Evolutionary conservation across 208 protist genomes (phyloP).

Genomic region (Acanthamoeba polyphaga): DNA sequence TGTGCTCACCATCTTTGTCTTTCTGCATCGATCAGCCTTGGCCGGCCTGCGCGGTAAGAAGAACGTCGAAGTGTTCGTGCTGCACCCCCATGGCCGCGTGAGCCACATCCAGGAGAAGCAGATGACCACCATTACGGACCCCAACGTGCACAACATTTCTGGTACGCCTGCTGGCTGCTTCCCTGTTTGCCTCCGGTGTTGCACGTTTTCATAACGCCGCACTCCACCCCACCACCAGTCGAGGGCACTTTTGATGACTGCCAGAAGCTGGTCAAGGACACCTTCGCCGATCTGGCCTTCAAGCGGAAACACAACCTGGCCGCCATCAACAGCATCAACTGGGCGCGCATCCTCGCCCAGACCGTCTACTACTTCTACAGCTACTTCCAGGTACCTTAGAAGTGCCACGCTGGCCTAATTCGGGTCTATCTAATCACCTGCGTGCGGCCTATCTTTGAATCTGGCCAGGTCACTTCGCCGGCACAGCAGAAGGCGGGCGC

Average conservation of each 20-base stretch:
- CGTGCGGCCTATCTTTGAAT: neutral
- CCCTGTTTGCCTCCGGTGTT: neutral
- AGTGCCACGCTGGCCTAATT: no score
- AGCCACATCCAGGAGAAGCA: slow-evolving; percentile 84
- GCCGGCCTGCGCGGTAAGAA: neutral
- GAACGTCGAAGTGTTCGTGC: slow-evolving; percentile 81
- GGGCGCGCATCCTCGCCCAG: slow-evolving; percentile 97
- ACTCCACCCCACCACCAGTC: neutral
- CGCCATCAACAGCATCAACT: slow-evolving; percentile 99
- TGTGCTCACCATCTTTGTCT: neutral
- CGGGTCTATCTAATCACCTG: neutral
- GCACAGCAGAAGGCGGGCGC: neutral
- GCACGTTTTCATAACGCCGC: neutral
- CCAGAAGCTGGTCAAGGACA: slow-evolving; percentile 93
- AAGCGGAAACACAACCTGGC: slow-evolving; percentile 91
- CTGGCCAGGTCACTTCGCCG: slow-evolving; percentile 39
- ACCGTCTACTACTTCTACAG: slow-evolving; percentile 97
- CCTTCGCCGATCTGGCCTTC: slow-evolving; percentile 93
- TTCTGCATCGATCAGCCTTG: neutral
- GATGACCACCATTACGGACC: slow-evolving; percentile 90
- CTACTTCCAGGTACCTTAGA: slow-evolving; percentile 91
- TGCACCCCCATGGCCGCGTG: slow-evolving; percentile 80
- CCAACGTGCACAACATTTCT: slow-evolving; percentile 89
- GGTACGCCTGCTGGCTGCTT: slow-evolving; percentile 61
- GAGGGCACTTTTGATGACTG: slow-evolving; percentile 93